A percentile compares a stretch with the other conserved stretches of the same genome.
Conservation (phyloP, 495 filamentous ascomycete genomes). For the Xylaria venustula region DNA sequence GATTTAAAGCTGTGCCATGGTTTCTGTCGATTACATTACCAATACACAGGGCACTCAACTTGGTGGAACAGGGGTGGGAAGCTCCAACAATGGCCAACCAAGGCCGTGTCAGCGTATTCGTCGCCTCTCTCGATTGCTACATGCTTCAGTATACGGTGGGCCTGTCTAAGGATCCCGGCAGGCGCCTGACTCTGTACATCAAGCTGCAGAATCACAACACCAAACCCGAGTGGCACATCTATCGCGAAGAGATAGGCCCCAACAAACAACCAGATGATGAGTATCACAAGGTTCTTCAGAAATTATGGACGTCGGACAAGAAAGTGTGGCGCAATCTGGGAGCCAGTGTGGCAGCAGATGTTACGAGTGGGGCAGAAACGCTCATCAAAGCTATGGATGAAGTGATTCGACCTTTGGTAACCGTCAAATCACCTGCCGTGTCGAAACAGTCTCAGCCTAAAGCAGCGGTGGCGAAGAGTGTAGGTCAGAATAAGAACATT, state of each 20-base stretch:
- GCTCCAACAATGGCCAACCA: slow-evolving; percentile 27
- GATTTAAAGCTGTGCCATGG: slow-evolving; percentile 33
- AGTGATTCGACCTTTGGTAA: slow-evolving; percentile 19
- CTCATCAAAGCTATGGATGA: slow-evolving; percentile 34
- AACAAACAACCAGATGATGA: slow-evolving; percentile 33
- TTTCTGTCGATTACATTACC: slow-evolving; percentile 61
- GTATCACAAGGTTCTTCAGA: slow-evolving; percentile 38
- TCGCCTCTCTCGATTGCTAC: slow-evolving; percentile 47
- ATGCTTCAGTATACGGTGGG: slow-evolving; percentile 45
- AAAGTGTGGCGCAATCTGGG: slow-evolving; percentile 32
- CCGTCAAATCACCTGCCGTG: slow-evolving; percentile 21
- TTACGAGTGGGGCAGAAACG: slow-evolving; percentile 33
- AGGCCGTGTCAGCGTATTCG: slow-evolving; percentile 40
- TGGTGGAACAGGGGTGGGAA: slow-evolving; percentile 48
- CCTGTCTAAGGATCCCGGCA: slow-evolving; percentile 11
- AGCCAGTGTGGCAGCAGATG: slow-evolving; percentile 31
- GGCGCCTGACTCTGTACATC: slow-evolving; percentile 40
- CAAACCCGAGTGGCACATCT: slow-evolving; percentile 42
- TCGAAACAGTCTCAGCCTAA: slow-evolving; percentile 23
- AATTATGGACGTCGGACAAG: slow-evolving; percentile 36
- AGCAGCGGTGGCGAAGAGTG: slow-evolving; percentile 15
- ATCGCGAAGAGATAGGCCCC: slow-evolving; percentile 23
- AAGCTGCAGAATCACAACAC: slow-evolving; percentile 31
- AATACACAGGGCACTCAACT: slow-evolving; percentile 62
- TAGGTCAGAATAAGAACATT: slow-evolving; percentile 20